Conservation (phyloP, 768 basidiomycete species). For the Symmetrospora coprosmae region DNA sequence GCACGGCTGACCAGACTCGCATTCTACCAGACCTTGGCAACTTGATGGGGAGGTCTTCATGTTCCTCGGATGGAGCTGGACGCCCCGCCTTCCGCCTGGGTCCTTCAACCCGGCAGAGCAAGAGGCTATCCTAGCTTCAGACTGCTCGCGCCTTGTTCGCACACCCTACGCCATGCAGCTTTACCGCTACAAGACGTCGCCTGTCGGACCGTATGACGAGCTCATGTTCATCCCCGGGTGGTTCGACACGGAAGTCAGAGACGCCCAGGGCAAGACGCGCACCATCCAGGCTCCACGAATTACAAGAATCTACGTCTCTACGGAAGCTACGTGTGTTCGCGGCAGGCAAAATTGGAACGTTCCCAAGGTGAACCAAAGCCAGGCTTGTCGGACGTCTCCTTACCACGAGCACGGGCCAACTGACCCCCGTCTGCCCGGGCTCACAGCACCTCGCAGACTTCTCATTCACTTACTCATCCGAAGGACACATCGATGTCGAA, state of each 20-base stretch:
- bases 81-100: not conserved
- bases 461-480: not conserved
- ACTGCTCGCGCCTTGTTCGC: not conserved
- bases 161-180: constrained; percentile 7
- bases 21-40: constrained; percentile 7
- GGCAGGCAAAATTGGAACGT: constrained; percentile 20
- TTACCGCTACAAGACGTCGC: constrained; percentile 7
- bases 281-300: not conserved
- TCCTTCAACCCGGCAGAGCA: not conserved
- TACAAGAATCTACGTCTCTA: constrained; percentile 19
- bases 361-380: constrained; percentile 9
- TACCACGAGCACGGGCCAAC: too few species aligned
- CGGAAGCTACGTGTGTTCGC: not conserved
- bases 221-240: constrained; percentile 18
- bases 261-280: not conserved
- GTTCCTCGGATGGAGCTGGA: constrained; percentile 8
- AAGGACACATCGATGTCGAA: not conserved
- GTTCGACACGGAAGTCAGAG: not conserved
- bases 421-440: too few species aligned
- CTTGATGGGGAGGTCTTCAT: not conserved
- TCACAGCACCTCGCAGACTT: constrained; percentile 17
- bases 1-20: too few species aligned
- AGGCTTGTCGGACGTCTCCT: too few species aligned
- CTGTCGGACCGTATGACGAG: constrained; percentile 18
- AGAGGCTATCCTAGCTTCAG: not conserved